These are phyloP conservation scores for Adiantum capillusveneris DNA, from an alignment of 75 land plant species.

Conservation along the genomic window DNA sequence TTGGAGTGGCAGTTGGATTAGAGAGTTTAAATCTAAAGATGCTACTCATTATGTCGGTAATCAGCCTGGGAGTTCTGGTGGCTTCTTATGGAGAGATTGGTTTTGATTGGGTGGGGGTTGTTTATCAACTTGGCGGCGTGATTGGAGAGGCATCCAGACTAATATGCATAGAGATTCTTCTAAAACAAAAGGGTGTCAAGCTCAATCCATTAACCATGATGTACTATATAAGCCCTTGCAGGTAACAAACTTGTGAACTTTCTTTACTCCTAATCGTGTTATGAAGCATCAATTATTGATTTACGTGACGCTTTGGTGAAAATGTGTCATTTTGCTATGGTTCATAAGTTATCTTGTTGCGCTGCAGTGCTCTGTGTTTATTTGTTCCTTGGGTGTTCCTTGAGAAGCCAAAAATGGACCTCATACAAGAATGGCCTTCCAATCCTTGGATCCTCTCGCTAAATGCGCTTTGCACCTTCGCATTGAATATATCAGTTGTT, in stretches of 20 bases:
- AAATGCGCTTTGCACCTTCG: slow-evolving; percentile 91
- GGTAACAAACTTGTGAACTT: too few species aligned
- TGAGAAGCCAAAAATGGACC: slow-evolving; percentile 94
- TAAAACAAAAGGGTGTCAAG: slow-evolving; percentile 81
- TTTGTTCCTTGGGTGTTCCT: slow-evolving; percentile 91
- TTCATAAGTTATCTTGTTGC: too few species aligned
- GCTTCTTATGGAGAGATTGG: slow-evolving; percentile 98
- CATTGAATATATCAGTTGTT: slow-evolving; percentile 89
- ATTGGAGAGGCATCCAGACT: slow-evolving; percentile 89
- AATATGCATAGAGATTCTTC: slow-evolving; percentile 88
- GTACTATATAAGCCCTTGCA: slow-evolving; percentile 99
- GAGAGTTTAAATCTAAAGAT: slow-evolving; percentile 70
- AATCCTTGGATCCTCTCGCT: slow-evolving; percentile 59
- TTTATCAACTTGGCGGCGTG: slow-evolving; percentile 97
- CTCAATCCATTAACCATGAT: slow-evolving; percentile 76
- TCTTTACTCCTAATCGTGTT: too few species aligned
- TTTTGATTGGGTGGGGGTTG: slow-evolving; percentile 85
- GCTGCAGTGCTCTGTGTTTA: slow-evolving; percentile 82
- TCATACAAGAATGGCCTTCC: slow-evolving; percentile 52
- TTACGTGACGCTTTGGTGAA: too few species aligned
- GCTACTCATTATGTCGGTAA: slow-evolving; percentile 83
- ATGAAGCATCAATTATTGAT: too few species aligned
- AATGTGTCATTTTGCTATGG: too few species aligned
- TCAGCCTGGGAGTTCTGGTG: slow-evolving; percentile 85
- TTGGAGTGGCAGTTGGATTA: slow-evolving; percentile 80